Conservation (phyloP, 2,329 filamentous ascomycete genomes). For the Tolypocladium endophyticum region DNA sequence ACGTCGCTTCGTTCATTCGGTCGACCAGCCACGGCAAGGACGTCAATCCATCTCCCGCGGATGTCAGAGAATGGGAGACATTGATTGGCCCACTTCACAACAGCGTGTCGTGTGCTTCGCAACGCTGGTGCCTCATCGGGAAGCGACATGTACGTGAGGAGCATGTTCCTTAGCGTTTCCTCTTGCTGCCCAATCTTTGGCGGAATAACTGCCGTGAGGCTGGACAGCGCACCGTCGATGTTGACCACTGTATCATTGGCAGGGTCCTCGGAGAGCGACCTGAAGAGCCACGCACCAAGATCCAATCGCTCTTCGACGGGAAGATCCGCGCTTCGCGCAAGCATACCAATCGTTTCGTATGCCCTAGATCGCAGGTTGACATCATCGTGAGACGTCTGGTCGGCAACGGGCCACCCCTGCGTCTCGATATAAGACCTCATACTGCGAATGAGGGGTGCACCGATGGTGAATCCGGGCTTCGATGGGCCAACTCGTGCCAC, state of each 20-base stretch:
- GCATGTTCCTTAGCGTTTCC: slow-evolving; percentile 35
- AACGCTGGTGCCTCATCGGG: slow-evolving; percentile 38
- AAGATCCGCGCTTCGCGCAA: slow-evolving; percentile 56
- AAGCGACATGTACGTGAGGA: slow-evolving; percentile 58
- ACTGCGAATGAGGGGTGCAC: slow-evolving; percentile 54
- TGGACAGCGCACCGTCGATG: slow-evolving; percentile 81
- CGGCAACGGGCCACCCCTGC: slow-evolving; percentile 72
- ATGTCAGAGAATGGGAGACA: slow-evolving; percentile 74
- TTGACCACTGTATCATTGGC: slow-evolving; percentile 69
- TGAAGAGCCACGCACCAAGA: slow-evolving; percentile 67
- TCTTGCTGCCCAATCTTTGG: slow-evolving; percentile 18
- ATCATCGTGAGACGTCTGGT: slow-evolving; percentile 47
- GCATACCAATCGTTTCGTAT: slow-evolving; percentile 82
- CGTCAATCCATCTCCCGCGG: slow-evolving; percentile 75
- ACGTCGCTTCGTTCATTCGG: slow-evolving; percentile 68
- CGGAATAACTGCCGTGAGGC: slow-evolving; percentile 43
- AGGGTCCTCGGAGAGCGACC: slow-evolving; percentile 69
- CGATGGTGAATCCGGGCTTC: slow-evolving; percentile 52
- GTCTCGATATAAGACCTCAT: slow-evolving; percentile 64
- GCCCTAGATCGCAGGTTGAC: slow-evolving; percentile 64
- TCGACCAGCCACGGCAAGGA: slow-evolving; percentile 64
- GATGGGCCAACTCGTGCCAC: slow-evolving; percentile 62
- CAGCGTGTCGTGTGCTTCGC: slow-evolving; percentile 71
- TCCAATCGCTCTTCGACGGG: slow-evolving; percentile 40
- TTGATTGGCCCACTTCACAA: slow-evolving; percentile 81